Percentiles rank a stretch among this genome's conserved stretches.
phyloP scores from a whole-genome alignment of 371 early-diverging fungal species.

The Fennellomyces sp. region DNA sequence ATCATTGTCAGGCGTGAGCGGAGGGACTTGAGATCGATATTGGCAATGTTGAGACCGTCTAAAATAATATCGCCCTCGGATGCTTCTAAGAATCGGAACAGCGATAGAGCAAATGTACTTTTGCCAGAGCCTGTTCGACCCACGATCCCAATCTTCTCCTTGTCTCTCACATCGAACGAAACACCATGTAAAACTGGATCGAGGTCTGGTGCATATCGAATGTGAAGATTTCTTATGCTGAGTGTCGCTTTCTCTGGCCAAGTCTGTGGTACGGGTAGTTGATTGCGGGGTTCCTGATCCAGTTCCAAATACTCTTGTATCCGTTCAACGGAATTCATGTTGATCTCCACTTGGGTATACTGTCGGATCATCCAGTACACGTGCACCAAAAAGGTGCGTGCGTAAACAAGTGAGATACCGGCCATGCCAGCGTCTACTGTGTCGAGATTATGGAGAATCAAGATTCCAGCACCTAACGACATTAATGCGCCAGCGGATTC shows the following conservation, averaged over 20 bases:
- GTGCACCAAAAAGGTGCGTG: constrained; percentile 62
- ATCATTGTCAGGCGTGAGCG: constrained; percentile 78
- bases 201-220: constrained; percentile 68
- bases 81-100: constrained; percentile 81
- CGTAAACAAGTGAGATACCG: constrained; percentile 82
- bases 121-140: constrained; percentile 85
- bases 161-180: constrained; percentile 60
- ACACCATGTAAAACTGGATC: constrained; percentile 73
- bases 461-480: constrained; percentile 67
- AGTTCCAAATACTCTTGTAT: constrained; percentile 75
- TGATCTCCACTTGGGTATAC: constrained; percentile 81
- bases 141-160: constrained; percentile 80
- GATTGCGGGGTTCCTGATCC: constrained; percentile 58
- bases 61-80: constrained; percentile 71
- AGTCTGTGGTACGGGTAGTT: constrained; percentile 39
- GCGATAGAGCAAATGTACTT: constrained; percentile 71
- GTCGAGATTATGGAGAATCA: constrained; percentile 52
- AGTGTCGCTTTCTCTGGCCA: not conserved
- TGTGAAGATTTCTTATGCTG: constrained; percentile 49
- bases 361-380: constrained; percentile 52
- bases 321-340: constrained; percentile 86
- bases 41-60: constrained; percentile 78
- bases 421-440: constrained; percentile 79
- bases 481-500: constrained; percentile 74
- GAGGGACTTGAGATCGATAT: constrained; percentile 73